Evolutionary conservation across 345 rosid genomes (phyloP).

Genomic region (Rhizophora apiculata): DNA sequence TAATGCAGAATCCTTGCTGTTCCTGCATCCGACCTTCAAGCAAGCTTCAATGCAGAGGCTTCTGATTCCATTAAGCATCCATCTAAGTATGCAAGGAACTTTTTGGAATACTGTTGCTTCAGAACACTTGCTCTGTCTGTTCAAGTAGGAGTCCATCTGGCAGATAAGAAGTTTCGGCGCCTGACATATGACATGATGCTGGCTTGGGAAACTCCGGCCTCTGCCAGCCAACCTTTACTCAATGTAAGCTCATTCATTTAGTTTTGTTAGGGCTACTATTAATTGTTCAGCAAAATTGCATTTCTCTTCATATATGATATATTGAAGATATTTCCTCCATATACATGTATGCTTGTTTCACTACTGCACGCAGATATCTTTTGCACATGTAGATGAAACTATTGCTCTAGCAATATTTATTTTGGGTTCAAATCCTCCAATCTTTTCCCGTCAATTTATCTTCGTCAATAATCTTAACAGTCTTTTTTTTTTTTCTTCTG

Average conservation of each 20-base stretch:
- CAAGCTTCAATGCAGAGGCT: slow-evolving; percentile 70
- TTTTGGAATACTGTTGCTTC: slow-evolving; percentile 90
- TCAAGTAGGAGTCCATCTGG: slow-evolving; percentile 60
- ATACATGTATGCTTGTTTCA: too few relatives aligned
- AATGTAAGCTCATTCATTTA: slow-evolving; percentile 40
- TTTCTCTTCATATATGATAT: too few relatives aligned
- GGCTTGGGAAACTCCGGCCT: slow-evolving; percentile 87
- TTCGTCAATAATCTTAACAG: too few relatives aligned
- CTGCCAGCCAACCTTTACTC: slow-evolving; percentile 54
- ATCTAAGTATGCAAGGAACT: slow-evolving; percentile 70
- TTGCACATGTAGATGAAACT: too few relatives aligned
- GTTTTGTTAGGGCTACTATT: neutral
- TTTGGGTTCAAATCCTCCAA: too few relatives aligned
- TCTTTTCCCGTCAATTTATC: too few relatives aligned
- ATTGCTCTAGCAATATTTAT: too few relatives aligned
- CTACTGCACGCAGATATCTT: too few relatives aligned
- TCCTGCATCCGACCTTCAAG: slow-evolving; percentile 57
- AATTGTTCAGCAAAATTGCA: neutral
- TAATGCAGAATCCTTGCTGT: slow-evolving; percentile 70
- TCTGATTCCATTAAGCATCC: slow-evolving; percentile 74
- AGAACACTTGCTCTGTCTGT: slow-evolving; percentile 74
- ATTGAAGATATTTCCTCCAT: too few relatives aligned
- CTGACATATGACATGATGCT: slow-evolving; percentile 91
- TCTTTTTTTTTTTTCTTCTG: too few relatives aligned
- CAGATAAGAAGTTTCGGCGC: slow-evolving; percentile 76